Conservation (phyloP, 2,329 filamentous ascomycete species). For the Xylariaceae sp. region DNA sequence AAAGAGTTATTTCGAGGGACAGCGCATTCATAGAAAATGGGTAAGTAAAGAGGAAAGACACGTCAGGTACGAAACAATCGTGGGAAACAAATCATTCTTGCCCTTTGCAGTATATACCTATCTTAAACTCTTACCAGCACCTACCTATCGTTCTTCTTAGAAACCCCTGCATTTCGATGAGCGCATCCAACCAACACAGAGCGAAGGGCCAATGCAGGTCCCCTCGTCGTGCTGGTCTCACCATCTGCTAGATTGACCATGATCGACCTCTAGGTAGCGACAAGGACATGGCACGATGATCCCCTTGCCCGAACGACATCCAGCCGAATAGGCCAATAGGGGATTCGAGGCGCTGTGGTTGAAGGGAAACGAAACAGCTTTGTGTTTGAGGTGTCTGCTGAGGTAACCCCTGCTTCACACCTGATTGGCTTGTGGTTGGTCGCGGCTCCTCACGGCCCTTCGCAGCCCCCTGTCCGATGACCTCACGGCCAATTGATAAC, state of each 20-base stretch:
- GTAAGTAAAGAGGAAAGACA: too few species aligned
- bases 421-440: conserved; percentile 27
- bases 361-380: conserved; percentile 39
- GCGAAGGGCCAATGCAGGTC: neutral
- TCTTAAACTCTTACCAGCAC: too few species aligned
- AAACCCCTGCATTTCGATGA: conserved; percentile 8
- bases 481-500: conserved; percentile 14
- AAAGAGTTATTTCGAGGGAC: too few species aligned
- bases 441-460: neutral
- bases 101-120: neutral
- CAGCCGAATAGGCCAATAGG: conserved; percentile 26
- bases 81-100: neutral
- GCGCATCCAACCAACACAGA: conserved; percentile 3
- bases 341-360: conserved; percentile 17
- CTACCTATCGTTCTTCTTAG: neutral
- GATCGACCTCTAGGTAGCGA: conserved; percentile 8
- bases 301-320: conserved; percentile 10
- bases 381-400: conserved; percentile 38
- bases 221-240: conserved; percentile 9
- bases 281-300: conserved; percentile 8
- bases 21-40: too few species aligned
- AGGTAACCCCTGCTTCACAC: conserved; percentile 16
- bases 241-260: conserved; percentile 9
- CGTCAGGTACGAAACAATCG: conserved; percentile 5
- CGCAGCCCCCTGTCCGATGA: too few species aligned